Base-by-base conservation (phyloP, 768 basidiomycete genomes). In the Lyophyllum atratum region DNA sequence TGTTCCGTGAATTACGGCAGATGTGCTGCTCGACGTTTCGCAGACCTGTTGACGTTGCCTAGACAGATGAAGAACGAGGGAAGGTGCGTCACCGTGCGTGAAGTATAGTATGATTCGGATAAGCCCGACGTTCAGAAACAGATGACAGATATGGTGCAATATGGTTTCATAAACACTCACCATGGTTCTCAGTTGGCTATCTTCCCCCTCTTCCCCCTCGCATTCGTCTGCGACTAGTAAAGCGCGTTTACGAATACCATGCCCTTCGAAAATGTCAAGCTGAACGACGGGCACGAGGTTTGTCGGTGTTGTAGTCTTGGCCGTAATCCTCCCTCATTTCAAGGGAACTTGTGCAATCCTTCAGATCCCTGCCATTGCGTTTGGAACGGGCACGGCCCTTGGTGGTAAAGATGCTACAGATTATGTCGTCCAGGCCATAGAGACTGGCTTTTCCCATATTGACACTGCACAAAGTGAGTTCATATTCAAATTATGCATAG, bases 391-490 rank as follows among this genome's bases (percentile, higher is more conserved):
- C 3, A 50, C 61, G 1, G 52, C 37, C 26, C 40, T 56, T 7
- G 24, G 33, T 4, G 29, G 52, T 14, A 53, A 54, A 48, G 61
- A 65, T 19, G 59, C 44, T 3, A 47, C 49, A 6, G 44, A 49
- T 17, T 55, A 44, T n/a, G 50, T 65, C 11, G 22, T 22, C 34
- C 59, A 63, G 31, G 64, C 64, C 29, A 31, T 61, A 47, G 54
- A 65, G 25, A 24, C 47, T 6, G 61, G 62, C 6, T 65, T 65
- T 47, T 54, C 49, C 1, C 64, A 63, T 59, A 60, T 69, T 22
- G 68, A 69, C 39, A 66, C 64, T 1, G 68, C 66, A 42, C 64
- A 65, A n/a, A 46, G 67, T 68, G 47, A 17, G 62, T 39, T 22
- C 3, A 15, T 22, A 77, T 21, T 62, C 66, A 11, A 74, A 46